These are phyloP conservation scores for Microsporum canis DNA, from an alignment of 2,329 filamentous ascomycete genomes.

Conservation along the genomic window DNA sequence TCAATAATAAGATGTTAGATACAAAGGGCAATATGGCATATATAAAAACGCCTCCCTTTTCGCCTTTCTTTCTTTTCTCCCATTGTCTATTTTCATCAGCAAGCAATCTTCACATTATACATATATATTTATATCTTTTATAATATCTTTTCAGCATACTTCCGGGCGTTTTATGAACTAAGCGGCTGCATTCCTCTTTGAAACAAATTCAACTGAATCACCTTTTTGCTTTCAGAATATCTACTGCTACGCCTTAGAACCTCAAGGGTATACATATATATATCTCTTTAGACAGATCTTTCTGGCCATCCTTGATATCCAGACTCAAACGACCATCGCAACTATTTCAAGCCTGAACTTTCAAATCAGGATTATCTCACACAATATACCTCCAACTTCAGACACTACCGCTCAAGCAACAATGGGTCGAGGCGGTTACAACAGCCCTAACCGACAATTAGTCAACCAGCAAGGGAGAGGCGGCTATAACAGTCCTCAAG, in stretches of 20 bases:
- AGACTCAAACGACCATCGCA: neutral
- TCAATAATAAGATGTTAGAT: neutral
- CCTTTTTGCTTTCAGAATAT: neutral
- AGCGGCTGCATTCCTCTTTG: neutral
- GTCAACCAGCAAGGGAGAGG: conserved; percentile 21
- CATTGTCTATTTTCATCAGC: neutral
- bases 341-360: neutral
- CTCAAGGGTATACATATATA: neutral
- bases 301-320: neutral
- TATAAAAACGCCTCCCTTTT: neutral
- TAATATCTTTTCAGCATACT: neutral
- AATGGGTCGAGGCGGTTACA: conserved; percentile 30
- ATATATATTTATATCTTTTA: neutral
- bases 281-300: neutral
- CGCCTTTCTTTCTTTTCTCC: neutral
- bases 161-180: neutral
- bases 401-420: conserved; percentile 4
- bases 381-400: neutral
- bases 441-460: conserved; percentile 17
- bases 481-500: conserved; percentile 24
- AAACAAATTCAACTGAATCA: neutral
- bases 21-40: neutral
- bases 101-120: neutral
- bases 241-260: neutral
- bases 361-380: neutral